Evolutionary conservation across 345 rosid genomes (phyloP), one percentile per base, ranked within the genome.

Genomic region (Eucalyptus regnans): DNA sequence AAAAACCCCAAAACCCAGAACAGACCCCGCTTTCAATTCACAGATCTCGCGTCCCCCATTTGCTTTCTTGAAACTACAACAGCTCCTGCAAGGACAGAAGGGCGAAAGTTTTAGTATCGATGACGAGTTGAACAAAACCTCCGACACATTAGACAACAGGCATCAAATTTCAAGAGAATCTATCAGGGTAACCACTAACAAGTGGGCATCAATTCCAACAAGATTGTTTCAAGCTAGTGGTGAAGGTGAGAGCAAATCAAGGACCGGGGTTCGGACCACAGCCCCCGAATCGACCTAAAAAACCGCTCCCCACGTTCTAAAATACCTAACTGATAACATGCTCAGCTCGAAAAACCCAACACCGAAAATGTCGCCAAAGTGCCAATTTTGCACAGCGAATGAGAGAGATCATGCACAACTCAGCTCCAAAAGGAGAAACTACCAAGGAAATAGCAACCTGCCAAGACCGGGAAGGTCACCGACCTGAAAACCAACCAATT

Each of bases 101-200:
- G 80, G 87, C 50, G 46, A 87, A 86, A 83, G 37, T 83, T 58
- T 48, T 68, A 66, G 87, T 37, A 50, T 66, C 46, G 86, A 88
- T 62, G 50, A 87, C 31, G 22, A 81, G 49, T 20, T 76, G 84
- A 76, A 43, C 48, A 41, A 76, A 41, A 76, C 84, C 48, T 76
- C 48, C 48, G 44, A 76, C 23, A 43, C 48, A 76, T 41, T 76
- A 85, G 91, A 87, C 91, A 87, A 41, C 27, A 68, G 62, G 80
- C 89, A 87, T 83, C 79, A 86, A 64, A 48, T 87, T 89, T 89
- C 84, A 87, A 86, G 89, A 80, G 27, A 50, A 86, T 87, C 90
- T 87, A 60, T 43, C 71, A 49, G 46, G 87, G 79, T 81, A 84
- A 76, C 60, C 44, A 81, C 64, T 66, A 25, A 87, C 85, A 90